Evolutionary conservation across 2,329 filamentous ascomycete genomes (phyloP).

Genomic region (Talaromyces sp.): DNA sequence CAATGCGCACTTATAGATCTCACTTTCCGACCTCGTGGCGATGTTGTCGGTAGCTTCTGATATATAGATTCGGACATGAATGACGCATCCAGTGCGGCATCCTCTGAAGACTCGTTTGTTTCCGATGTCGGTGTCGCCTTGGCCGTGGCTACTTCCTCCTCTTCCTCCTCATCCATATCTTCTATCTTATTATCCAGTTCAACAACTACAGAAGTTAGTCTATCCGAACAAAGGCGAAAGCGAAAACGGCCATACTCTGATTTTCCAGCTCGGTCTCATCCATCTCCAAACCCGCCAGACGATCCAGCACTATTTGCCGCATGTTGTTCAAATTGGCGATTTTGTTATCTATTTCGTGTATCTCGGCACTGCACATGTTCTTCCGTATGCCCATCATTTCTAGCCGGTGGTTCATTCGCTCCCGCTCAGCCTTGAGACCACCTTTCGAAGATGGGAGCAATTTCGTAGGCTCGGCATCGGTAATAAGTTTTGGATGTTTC

Average conservation of each 20-base stretch:
- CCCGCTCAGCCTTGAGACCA: slow-evolving; percentile 75
- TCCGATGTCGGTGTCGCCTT: slow-evolving; percentile 38
- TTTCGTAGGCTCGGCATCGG: slow-evolving; percentile 57
- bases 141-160: slow-evolving; percentile 38
- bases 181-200: slow-evolving; percentile 62
- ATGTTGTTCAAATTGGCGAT: slow-evolving; percentile 89
- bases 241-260: slow-evolving; percentile 59
- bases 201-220: slow-evolving; percentile 40
- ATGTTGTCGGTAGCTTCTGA: slow-evolving; percentile 78
- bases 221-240: background rate
- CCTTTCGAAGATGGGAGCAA: slow-evolving; percentile 61
- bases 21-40: slow-evolving; percentile 52
- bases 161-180: slow-evolving; percentile 47
- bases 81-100: slow-evolving; percentile 50
- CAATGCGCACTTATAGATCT: slow-evolving; percentile 39
- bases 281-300: slow-evolving; percentile 80
- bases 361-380: slow-evolving; percentile 96
- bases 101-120: slow-evolving; percentile 49
- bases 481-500: slow-evolving; percentile 71
- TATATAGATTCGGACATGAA: slow-evolving; percentile 99
- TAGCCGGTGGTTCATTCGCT: slow-evolving; percentile 74
- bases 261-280: slow-evolving; percentile 88
- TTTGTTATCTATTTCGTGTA: slow-evolving; percentile 94
- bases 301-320: slow-evolving; percentile 85
- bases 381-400: slow-evolving; percentile 91